Evolutionary conservation across 768 basidiomycete species (phyloP).

Genomic region (Tulasnella sp.): DNA sequence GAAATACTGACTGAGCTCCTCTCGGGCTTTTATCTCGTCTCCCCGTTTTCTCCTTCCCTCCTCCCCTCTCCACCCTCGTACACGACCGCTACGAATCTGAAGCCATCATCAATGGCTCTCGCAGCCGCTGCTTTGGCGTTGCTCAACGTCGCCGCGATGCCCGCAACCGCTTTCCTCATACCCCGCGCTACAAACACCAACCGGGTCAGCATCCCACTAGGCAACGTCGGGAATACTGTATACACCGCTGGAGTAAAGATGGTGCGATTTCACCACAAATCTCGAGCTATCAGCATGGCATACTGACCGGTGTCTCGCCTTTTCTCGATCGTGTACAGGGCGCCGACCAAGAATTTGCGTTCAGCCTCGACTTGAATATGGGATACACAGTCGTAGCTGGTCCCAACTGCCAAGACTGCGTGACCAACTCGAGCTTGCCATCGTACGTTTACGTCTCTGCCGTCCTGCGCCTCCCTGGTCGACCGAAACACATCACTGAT

Average conservation of each 20-base stretch:
- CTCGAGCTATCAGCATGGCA: neutral
- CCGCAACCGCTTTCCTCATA: constrained; percentile 12
- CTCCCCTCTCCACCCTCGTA: constrained; percentile 12
- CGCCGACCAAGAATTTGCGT: neutral
- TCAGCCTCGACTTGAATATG: constrained; percentile 8
- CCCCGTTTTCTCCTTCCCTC: constrained; percentile 18
- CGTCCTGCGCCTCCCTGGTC: neutral
- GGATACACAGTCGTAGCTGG: constrained; percentile 6
- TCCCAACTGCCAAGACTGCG: neutral
- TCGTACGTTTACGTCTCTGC: neutral
- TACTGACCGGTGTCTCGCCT: too few relatives aligned
- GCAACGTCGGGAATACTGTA: neutral
- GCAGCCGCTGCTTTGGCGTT: neutral
- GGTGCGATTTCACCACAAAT: neutral
- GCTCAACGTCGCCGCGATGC: constrained; percentile 24
- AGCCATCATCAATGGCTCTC: neutral
- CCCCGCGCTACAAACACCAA: constrained; percentile 24
- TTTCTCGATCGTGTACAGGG: constrained; percentile 10
- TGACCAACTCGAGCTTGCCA: neutral
- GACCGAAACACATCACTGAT: neutral
- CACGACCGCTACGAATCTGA: neutral
- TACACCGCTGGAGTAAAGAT: constrained; percentile 28
- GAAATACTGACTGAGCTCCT: constrained; percentile 15
- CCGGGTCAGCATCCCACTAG: constrained; percentile 23
- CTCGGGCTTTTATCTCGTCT: constrained; percentile 5